These are phyloP conservation scores for Scleroderma bovista DNA, from an alignment of 768 basidiomycete species.

Conservation along the genomic window DNA sequence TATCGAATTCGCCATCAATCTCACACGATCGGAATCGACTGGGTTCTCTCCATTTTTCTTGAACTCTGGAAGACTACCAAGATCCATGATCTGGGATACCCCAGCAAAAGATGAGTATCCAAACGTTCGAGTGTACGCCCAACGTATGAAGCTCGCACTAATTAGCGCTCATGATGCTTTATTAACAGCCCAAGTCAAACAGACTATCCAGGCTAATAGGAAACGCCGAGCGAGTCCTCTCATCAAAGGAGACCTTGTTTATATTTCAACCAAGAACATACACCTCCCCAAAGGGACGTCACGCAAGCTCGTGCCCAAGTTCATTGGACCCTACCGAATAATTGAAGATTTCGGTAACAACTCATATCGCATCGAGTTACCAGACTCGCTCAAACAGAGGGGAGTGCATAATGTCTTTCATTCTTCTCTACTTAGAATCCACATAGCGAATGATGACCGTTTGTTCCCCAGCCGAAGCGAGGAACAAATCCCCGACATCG, in stretches of 20 bases:
- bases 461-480: slow-evolving; percentile 21
- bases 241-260: slow-evolving; percentile 24
- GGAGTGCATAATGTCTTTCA: slow-evolving; percentile 30
- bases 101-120: slow-evolving; percentile 12
- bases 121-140: slow-evolving; percentile 16
- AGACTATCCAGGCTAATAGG: too few relatives aligned
- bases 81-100: slow-evolving; percentile 24
- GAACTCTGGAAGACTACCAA: slow-evolving; percentile 26
- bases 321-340: slow-evolving; percentile 29
- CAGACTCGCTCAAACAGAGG: slow-evolving; percentile 15
- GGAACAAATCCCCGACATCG: slow-evolving; percentile 5
- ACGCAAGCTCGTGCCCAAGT: slow-evolving; percentile 31
- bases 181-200: too few relatives aligned
- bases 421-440: slow-evolving; percentile 24
- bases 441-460: slow-evolving; percentile 30
- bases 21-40: slow-evolving; percentile 25
- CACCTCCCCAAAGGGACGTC: slow-evolving; percentile 23
- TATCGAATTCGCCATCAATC: slow-evolving; percentile 35
- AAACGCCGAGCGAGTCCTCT: slow-evolving; percentile 9
- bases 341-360: too few relatives aligned
- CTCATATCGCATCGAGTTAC: slow-evolving; percentile 23
- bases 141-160: background rate
- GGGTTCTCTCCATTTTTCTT: slow-evolving; percentile 33
- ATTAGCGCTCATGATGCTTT: too few relatives aligned
- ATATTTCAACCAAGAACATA: slow-evolving; percentile 31